These are phyloP conservation scores for Plasmodium billcollinsi DNA, from an alignment of 169 alveolate species.

Conservation along the genomic window DNA sequence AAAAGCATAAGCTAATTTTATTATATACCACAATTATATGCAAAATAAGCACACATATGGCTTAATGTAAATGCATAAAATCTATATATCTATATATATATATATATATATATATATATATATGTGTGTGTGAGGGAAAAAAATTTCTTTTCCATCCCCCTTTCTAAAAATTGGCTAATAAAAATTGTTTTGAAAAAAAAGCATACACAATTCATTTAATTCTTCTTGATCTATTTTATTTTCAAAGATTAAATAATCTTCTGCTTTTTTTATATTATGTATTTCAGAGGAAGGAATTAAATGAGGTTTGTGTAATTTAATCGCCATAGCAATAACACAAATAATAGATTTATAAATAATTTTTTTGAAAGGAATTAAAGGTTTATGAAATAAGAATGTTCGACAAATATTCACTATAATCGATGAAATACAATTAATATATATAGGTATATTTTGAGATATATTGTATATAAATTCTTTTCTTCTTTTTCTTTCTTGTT, in stretches of 20 bases:
- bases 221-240: constrained; percentile 37
- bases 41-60: no score
- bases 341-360: constrained; percentile 46
- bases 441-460: constrained; percentile 55
- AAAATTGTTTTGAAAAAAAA: constrained; percentile 34
- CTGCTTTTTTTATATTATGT: constrained; percentile 31
- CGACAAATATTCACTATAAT: constrained; percentile 31
- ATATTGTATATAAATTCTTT: constrained; percentile 53
- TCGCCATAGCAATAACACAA: constrained; percentile 42
- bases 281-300: constrained; percentile 46
- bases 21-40: no score
- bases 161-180: neutral
- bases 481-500: constrained; percentile 56
- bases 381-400: constrained; percentile 60
- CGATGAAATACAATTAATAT: constrained; percentile 29
- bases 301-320: constrained; percentile 25
- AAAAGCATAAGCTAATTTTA: no score
- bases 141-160: neutral
- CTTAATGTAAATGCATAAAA: no score
- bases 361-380: constrained; percentile 64
- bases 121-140: no score
- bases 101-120: neutral
- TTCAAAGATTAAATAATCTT: constrained; percentile 30
- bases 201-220: constrained; percentile 40
- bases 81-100: no score